Conservation (phyloP, 345 rosid genomes). For the Rhodamnia rubescens region DNA sequence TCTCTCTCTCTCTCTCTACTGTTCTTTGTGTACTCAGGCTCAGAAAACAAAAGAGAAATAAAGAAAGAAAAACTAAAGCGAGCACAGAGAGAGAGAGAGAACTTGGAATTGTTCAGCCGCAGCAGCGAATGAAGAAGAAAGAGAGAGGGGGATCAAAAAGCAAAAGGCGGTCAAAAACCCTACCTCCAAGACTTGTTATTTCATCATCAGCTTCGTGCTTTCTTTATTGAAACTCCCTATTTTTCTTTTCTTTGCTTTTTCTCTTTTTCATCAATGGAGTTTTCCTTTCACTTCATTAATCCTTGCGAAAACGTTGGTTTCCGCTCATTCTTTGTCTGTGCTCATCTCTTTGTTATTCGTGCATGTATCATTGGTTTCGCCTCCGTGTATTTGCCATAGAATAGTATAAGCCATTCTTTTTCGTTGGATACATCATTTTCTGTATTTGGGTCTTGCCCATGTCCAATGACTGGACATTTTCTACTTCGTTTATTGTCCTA, state of each 20-base stretch:
- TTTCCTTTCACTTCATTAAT: not conserved
- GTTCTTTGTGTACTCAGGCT: not conserved
- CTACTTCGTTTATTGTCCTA: not conserved
- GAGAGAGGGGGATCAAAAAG: not conserved
- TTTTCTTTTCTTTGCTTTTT: conserved; percentile 26
- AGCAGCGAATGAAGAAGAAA: not conserved
- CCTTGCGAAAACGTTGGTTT: not conserved
- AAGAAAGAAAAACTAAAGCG: not conserved
- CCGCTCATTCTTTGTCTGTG: not conserved
- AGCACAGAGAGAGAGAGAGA: not conserved
- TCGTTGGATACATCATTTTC: not conserved
- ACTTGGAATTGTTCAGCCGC: not conserved
- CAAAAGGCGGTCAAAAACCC: not conserved
- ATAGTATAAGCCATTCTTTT: too few species aligned
- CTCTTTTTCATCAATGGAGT: conserved; percentile 8
- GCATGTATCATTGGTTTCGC: not conserved
- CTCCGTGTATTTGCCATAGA: not conserved
- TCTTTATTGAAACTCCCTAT: conserved; percentile 40
- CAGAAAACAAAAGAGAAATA: not conserved
- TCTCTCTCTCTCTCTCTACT: not conserved
- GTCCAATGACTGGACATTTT: not conserved
- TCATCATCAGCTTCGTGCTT: not conserved
- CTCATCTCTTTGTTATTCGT: not conserved
- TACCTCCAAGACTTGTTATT: not conserved
- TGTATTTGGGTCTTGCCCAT: not conserved